Conservation (phyloP, 805 yeast genomes). For the Ogataea wickerhamii region DNA sequence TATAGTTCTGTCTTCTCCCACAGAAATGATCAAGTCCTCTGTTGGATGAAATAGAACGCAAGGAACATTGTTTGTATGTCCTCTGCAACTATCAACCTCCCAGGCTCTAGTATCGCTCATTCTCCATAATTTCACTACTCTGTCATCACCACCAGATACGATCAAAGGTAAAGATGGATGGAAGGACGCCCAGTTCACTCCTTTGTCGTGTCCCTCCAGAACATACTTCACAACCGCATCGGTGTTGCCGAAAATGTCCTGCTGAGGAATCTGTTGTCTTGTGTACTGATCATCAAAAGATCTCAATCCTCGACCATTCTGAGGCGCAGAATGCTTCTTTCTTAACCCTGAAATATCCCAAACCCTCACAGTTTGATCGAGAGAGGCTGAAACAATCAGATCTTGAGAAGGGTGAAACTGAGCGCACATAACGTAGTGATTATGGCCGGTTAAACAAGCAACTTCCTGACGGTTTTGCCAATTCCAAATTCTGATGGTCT, state of each 20-base stretch:
- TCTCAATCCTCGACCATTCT: slow-evolving; percentile 34
- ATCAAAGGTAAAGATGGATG: slow-evolving; percentile 95
- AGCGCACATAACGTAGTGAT: slow-evolving; percentile 97
- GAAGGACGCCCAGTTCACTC: slow-evolving; percentile 98
- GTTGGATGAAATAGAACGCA: slow-evolving; percentile 89
- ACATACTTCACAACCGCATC: slow-evolving; percentile 95
- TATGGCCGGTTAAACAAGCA: slow-evolving; percentile 96
- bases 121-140: slow-evolving; percentile 94
- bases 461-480: slow-evolving; percentile 99
- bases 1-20: slow-evolving; percentile 92
- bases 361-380: slow-evolving; percentile 97
- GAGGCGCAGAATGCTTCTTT: slow-evolving; percentile 85
- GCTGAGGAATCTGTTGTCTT: slow-evolving; percentile 70
- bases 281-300: slow-evolving; percentile 49
- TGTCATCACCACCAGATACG: slow-evolving; percentile 94
- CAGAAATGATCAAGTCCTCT: slow-evolving; percentile 87
- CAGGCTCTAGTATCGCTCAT: slow-evolving; percentile 97
- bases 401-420: slow-evolving; percentile 96
- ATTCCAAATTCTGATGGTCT: slow-evolving; percentile 98
- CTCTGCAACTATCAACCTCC: slow-evolving; percentile 98
- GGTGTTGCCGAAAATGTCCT: slow-evolving; percentile 90
- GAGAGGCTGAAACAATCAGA: slow-evolving; percentile 88
- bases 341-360: slow-evolving; percentile 97
- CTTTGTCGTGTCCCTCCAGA: slow-evolving; percentile 96
- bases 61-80: slow-evolving; percentile 91